Base-by-base conservation (phyloP, 2,329 filamentous ascomycete genomes). In the Diaporthe helianthi region DNA sequence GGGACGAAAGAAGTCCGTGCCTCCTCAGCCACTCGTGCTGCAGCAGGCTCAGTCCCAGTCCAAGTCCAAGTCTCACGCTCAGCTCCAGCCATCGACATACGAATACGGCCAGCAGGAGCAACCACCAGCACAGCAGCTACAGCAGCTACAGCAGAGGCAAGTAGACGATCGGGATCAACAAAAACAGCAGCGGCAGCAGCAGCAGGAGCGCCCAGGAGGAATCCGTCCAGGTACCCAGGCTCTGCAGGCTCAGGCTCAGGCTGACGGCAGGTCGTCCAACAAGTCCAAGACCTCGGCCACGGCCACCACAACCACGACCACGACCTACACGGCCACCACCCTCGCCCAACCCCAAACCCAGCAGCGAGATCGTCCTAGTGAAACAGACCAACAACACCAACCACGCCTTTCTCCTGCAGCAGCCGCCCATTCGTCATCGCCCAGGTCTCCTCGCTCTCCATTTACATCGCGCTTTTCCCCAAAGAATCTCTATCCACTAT, bases 391-490 rank as follows among this genome's bases (percentile, higher is more conserved):
- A 63, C 69, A 66, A 63, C 65, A 58, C 29, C 63, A 36, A 33
- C 52, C 52, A 41, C 65, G 61, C 38, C 73, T 75, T 70, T 77
- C 76, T 67, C 76, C 79, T 65, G 73, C 55, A 55, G 54, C 69
- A 38, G 29, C 65, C 36, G 41, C 79, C 73, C 80, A 79, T 74
- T 80, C 83, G 74, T 77, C 77, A 72, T 84, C 83, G 70, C 81
- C 83, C 69, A 80, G 79, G 74, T 83, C 83, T 65, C 80, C 80
- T 60, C 77, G 78, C 68, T 82, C 83, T 67, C 83, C 83, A 71
- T 83, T 84, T 73, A 81, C 83, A 71, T 83, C 84, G 72, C 81
- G 80, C 49, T 82, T 83, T 75, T 80, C 79, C 68, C 79, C 81
- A 72, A 79, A 76, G 74, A 79, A 76, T 29, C 67, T 64, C 22